Base-by-base conservation (phyloP, 1,139 yeast species). In the Yamadazyma taylorii region DNA sequence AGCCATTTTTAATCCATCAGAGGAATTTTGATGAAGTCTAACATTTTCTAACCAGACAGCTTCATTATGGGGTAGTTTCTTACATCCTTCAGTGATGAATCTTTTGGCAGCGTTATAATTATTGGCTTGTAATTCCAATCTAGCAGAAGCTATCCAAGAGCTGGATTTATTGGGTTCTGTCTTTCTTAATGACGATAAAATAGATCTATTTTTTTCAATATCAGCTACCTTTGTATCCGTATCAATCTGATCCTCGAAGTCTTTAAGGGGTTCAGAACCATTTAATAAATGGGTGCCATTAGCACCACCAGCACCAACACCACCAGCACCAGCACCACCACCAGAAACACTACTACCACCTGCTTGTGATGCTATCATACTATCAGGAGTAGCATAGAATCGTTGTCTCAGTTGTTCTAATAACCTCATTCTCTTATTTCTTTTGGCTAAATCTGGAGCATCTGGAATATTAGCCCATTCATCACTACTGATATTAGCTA, bases 61-160 rank as follows among this genome's bases (percentile, higher is more conserved):
- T 45, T 82, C 94, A 50, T 67, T 76, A 33, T 66, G 66, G 0
- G 92, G 89, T 42, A 90, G 78, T 34, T 65, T 66, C 6, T 66
- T 68, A 54, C 96, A 86, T 2, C 95, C 98, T 52, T 86, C 79
- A 21, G 69, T 70, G 4, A 89, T 81, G 10, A 85, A 48, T 25
- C 63, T 61, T 42, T 75, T 73, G 0, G 98, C 97, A 17, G 63
- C 61, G 5, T 63, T 63, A 40, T 67, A 66, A 38, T 79, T 79
- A 29, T 71, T 69, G 1, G 82, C 84, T 35, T 74, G 76, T 44
- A 80, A 85, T 55, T 92, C 97, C 9, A 89, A 57, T 34, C 89
- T 62, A 0, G 96, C 95, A 26, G 90, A 78, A 0, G 95, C 88
- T 21, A 92, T 85, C 96, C 97, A 92, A 10, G 88, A 87, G 35